These are phyloP conservation scores for Sclerotinia spermophila DNA, from an alignment of 2,329 filamentous ascomycete genomes.

Conservation along the genomic window DNA sequence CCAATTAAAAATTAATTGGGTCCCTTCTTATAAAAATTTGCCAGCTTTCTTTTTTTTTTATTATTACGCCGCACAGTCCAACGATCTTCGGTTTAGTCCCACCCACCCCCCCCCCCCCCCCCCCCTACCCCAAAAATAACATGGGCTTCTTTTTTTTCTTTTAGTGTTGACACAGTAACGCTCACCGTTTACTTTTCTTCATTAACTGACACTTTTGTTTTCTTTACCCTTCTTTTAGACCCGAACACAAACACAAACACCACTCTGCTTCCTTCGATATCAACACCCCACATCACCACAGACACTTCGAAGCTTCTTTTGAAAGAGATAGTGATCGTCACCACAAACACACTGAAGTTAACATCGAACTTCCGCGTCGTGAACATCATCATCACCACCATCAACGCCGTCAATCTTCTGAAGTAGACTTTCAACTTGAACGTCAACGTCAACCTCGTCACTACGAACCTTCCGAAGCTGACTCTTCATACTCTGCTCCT, in stretches of 20 bases:
- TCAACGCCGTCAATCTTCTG: conserved; percentile 23
- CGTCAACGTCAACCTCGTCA: conserved; percentile 38
- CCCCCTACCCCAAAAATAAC: conserved; percentile 21
- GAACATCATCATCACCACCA: conserved; percentile 26
- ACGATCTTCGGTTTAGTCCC: conserved; percentile 17
- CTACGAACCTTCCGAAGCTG: conserved; percentile 30
- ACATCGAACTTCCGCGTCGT: conserved; percentile 41
- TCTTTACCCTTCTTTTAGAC: conserved; percentile 20
- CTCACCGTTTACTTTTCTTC: conserved; percentile 32
- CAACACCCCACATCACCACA: conserved; percentile 38
- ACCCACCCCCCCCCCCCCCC: conserved; percentile 20
- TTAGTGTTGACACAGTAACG: conserved; percentile 43
- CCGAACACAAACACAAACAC: conserved; percentile 40
- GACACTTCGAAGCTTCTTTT: conserved; percentile 26
- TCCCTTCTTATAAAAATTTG: conserved; percentile 20
- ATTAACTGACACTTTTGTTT: conserved; percentile 27
- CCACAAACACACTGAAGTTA: conserved; percentile 15
- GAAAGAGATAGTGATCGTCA: conserved; percentile 18
- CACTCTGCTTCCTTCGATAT: conserved; percentile 49
- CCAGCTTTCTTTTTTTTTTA: conserved; percentile 19
- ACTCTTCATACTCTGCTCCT: conserved; percentile 30
- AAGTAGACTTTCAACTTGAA: conserved; percentile 44
- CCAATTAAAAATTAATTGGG: conserved; percentile 20
- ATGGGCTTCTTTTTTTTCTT: conserved; percentile 24
- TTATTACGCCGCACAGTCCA: conserved; percentile 20